Percentiles rank a stretch among this genome's conserved stretches.
These are phyloP conservation scores for Botrytis fabae DNA, from an alignment of 2,329 filamentous ascomycete genomes.

Conservation along the genomic window DNA sequence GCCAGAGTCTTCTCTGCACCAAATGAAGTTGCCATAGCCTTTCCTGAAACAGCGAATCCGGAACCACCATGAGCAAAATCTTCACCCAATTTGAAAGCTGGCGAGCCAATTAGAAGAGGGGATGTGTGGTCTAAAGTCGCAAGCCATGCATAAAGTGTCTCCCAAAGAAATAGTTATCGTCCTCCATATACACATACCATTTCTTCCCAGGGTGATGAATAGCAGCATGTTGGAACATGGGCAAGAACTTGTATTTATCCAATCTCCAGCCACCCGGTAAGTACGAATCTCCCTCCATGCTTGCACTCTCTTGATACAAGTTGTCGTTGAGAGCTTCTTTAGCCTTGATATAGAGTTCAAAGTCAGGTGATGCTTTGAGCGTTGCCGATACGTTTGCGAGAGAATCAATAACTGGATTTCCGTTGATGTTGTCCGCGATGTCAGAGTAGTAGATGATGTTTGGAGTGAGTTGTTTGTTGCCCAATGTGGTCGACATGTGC, in stretches of 20 bases:
- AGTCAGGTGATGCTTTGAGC: conserved; percentile 27
- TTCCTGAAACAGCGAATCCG: conserved; percentile 54
- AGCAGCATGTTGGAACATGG: conserved; percentile 58
- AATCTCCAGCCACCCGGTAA: conserved; percentile 49
- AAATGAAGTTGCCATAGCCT: conserved; percentile 46
- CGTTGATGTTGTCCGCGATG: conserved; percentile 24
- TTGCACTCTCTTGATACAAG: conserved; percentile 26
- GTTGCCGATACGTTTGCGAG: conserved; percentile 26
- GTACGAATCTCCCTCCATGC: conserved; percentile 27
- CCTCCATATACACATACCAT: conserved; percentile 62
- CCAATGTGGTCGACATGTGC: conserved; percentile 28
- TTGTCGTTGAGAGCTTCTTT: conserved; percentile 21
- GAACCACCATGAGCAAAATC: conserved; percentile 58
- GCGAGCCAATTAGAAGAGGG: conserved; percentile 50
- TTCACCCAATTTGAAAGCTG: conserved; percentile 46
- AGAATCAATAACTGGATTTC: conserved; percentile 23
- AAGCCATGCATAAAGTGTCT: conserved; percentile 53
- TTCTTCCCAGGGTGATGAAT: conserved; percentile 51
- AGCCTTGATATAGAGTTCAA: conserved; percentile 24
- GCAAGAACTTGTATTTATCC: conserved; percentile 64
- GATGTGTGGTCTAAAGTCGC: conserved; percentile 46
- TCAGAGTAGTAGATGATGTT: conserved; percentile 28
- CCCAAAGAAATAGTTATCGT: conserved; percentile 58
- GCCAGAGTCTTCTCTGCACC: conserved; percentile 21
- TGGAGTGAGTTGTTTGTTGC: conserved; percentile 21